Evolutionary conservation across 768 basidiomycete species (phyloP).

Genomic region (Termitomyces sp.): DNA sequence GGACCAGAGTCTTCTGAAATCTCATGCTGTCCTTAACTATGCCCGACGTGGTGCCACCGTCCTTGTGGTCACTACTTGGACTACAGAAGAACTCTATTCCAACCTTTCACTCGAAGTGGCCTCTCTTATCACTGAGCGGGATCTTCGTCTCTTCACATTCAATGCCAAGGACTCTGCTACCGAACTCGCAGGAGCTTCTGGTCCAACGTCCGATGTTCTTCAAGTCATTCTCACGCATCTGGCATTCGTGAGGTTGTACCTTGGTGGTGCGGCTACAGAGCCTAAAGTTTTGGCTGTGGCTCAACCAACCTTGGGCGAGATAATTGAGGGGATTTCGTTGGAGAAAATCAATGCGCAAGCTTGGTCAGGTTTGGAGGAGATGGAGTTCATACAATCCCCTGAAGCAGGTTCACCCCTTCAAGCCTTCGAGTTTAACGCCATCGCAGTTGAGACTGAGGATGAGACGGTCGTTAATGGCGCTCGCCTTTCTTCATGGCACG

Average conservation of each 20-base stretch:
- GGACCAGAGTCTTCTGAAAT: constrained; percentile 74
- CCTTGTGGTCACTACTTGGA: constrained; percentile 75
- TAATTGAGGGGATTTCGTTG: constrained; percentile 45
- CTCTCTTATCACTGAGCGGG: constrained; percentile 43
- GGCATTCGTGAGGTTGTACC: constrained; percentile 82
- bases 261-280: constrained; percentile 61
- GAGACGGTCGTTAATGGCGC: constrained; percentile 60
- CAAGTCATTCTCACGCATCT: constrained; percentile 66
- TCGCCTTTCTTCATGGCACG: constrained; percentile 70
- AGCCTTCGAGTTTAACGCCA: constrained; percentile 69
- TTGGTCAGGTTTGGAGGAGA: constrained; percentile 64
- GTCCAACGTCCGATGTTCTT: constrained; percentile 33
- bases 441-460: constrained; percentile 57
- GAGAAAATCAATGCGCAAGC: constrained; percentile 50
- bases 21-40: constrained; percentile 66
- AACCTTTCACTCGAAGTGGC: constrained; percentile 57
- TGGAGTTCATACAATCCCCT: constrained; percentile 34
- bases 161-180: constrained; percentile 53
- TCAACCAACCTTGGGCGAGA: constrained; percentile 38
- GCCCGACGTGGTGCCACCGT: constrained; percentile 67
- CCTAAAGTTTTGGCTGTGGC: constrained; percentile 49
- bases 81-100: constrained; percentile 63
- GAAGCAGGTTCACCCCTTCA: constrained; percentile 34
- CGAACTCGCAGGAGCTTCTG: constrained; percentile 31
- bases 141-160: constrained; percentile 55